A percentile compares a stretch with the other conserved stretches of the same genome.
Evolutionary conservation across 495 filamentous ascomycete genomes (phyloP).

Genomic region (Penicillium simplicissimum): DNA sequence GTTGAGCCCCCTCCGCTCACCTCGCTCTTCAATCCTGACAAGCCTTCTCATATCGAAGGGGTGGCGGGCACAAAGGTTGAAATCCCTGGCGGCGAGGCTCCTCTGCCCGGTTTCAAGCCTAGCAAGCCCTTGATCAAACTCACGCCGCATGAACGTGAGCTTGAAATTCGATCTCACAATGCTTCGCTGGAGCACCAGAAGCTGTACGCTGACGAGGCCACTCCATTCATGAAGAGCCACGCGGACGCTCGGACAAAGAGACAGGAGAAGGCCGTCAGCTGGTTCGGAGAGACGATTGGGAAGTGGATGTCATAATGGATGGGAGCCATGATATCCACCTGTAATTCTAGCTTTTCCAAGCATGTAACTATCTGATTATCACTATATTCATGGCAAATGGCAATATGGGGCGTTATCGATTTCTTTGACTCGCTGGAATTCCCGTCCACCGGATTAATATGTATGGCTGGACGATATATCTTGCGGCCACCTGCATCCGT

Average conservation of each 20-base stretch:
- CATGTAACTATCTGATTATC: neutral
- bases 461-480: too few relatives aligned
- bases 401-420: neutral
- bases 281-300: slow-evolving; percentile 55
- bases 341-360: slow-evolving; percentile 2
- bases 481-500: neutral
- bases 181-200: slow-evolving; percentile 60
- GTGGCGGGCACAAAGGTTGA: slow-evolving; percentile 22
- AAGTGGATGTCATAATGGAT: slow-evolving; percentile 40
- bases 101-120: slow-evolving; percentile 44
- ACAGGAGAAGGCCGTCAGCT: slow-evolving; percentile 57
- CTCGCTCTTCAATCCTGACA: slow-evolving; percentile 42
- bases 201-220: slow-evolving; percentile 53
- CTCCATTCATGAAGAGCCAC: slow-evolving; percentile 56
- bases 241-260: slow-evolving; percentile 57
- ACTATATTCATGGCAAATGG: neutral
- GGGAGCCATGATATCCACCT: neutral
- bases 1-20: slow-evolving; percentile 39
- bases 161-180: slow-evolving; percentile 65
- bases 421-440: neutral
- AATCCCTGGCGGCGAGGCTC: slow-evolving; percentile 37
- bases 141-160: slow-evolving; percentile 59
- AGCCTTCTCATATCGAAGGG: slow-evolving; percentile 12
- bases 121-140: slow-evolving; percentile 59
- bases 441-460: too few relatives aligned